A percentile compares a stretch with the other conserved stretches of the same genome.
These are phyloP conservation scores for Geotrichum australiense DNA, from an alignment of 1,139 yeast species.

Conservation along the genomic window DNA sequence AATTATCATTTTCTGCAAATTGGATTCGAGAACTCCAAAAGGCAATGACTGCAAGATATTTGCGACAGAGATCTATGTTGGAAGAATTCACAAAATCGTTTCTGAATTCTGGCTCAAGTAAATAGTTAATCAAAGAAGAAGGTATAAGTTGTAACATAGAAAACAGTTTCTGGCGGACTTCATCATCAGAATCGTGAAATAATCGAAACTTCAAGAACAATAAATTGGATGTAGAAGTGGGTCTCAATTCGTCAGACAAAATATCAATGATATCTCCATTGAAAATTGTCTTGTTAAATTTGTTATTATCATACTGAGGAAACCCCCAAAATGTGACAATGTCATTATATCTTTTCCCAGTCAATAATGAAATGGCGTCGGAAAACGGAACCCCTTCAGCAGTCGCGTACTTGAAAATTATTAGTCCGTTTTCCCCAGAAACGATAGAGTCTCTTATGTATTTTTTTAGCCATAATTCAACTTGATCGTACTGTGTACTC, in stretches of 20 bases:
- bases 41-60: too few relatives aligned
- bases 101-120: slow-evolving; percentile 13
- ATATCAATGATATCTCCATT: too few relatives aligned
- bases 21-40: too few relatives aligned
- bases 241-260: too few relatives aligned
- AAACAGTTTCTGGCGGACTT: background rate
- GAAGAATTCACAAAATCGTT: background rate
- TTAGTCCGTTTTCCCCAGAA: slow-evolving; percentile 23
- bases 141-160: background rate
- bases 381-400: slow-evolving; percentile 9
- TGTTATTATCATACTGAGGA: too few relatives aligned
- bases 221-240: slow-evolving; percentile 4
- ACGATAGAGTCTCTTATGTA: slow-evolving; percentile 32
- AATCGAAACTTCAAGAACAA: slow-evolving; percentile 8
- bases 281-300: too few relatives aligned
- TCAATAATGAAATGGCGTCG: background rate
- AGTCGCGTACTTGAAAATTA: slow-evolving; percentile 8
- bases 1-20: background rate
- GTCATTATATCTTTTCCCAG: background rate
- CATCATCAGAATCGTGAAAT: slow-evolving; percentile 5
- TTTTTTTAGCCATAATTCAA: slow-evolving; percentile 46
- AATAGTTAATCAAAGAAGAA: background rate
- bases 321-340: too few relatives aligned
- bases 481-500: slow-evolving; percentile 25
- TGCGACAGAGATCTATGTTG: background rate